Evolutionary conservation across 1,139 yeast genomes (phyloP).

Genomic region (Tardiomyces blankii): DNA sequence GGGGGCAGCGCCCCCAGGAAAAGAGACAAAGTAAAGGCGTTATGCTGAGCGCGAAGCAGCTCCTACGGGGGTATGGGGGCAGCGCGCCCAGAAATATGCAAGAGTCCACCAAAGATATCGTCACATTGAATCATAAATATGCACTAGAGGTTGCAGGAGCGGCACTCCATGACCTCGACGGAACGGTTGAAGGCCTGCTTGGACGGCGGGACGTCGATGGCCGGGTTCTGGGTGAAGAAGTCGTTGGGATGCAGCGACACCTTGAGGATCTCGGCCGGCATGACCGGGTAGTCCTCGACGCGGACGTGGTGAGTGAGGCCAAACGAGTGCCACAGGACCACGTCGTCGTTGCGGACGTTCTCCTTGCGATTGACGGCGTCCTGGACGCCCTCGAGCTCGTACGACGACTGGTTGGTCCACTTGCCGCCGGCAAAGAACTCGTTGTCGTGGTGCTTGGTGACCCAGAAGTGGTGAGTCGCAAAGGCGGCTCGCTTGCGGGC

Average conservation of each 20-base stretch:
- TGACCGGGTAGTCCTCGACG: conserved; percentile 87
- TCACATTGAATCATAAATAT: not conserved
- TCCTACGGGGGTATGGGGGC: too few species aligned
- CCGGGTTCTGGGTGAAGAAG: conserved; percentile 76
- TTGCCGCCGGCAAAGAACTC: conserved; percentile 55
- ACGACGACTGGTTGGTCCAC: conserved; percentile 52
- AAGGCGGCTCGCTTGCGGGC: conserved; percentile 48
- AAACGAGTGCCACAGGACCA: conserved; percentile 66
- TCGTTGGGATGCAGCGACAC: conserved; percentile 63
- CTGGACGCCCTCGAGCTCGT: conserved; percentile 43
- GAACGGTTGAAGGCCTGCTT: conserved; percentile 65
- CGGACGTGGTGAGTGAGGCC: conserved; percentile 62
- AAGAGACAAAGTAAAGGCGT: too few species aligned
- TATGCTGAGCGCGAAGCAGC: too few species aligned
- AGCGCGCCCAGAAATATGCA: too few species aligned
- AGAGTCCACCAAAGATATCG: too few species aligned
- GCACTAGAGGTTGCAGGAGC: conserved; percentile 17
- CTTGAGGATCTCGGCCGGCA: conserved; percentile 74
- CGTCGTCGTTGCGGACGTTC: conserved; percentile 56
- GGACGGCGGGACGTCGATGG: conserved; percentile 71
- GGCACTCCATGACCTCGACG: conserved; percentile 29
- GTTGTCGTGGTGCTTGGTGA: conserved; percentile 47
- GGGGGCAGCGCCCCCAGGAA: too few species aligned
- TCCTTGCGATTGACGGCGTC: conserved; percentile 48
- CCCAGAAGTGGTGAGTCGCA: conserved; percentile 56